Base-by-base conservation (phyloP, 495 filamentous ascomycete species). In the Aspergillus wentii region DNA sequence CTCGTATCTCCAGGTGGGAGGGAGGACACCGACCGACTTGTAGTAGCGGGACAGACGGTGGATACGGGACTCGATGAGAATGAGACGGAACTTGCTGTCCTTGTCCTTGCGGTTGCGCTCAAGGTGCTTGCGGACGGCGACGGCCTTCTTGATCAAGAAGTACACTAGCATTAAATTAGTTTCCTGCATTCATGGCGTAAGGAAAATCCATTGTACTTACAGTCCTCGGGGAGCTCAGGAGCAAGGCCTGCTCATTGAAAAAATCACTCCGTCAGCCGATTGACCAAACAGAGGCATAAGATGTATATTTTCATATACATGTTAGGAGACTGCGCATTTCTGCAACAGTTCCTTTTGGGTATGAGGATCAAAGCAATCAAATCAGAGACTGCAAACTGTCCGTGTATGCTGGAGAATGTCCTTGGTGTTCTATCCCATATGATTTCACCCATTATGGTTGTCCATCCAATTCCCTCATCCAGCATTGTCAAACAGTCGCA, bases 101-200 rank as follows among this genome's bases (percentile, higher is more conserved):
- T 88, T 94, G 82, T 97, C 92, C 80, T 99, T 99, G 69, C 92
- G 89, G 81, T 99, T 99, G 71, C 88, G 85, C 79, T 97, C 90
- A 52, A 99, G 87, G 75, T 97, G 94, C 87, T 99, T 99, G 73
- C 94, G 92, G 75, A 99, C 92, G 61, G 91, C 83, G 61, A 96
- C 91, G 56, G 91, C 91, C 88, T 89, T 16, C 11, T 42, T 33
- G 3, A 13, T 40, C 35, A 40, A n/a, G n/a, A n/a, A n/a, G n/a
- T n/a, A n/a, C n/a, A n/a, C n/a, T n/a, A n/a, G n/a, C n/a, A n/a
- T n/a, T n/a, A n/a, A n/a, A n/a, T n/a, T n/a, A n/a, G n/a, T n/a
- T n/a, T n/a, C n/a, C n/a, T n/a, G n/a, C n/a, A n/a, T n/a, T n/a
- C n/a, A n/a, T n/a, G n/a, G n/a, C n/a, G n/a, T n/a, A n/a, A n/a